These are phyloP conservation scores for Rhizopus arrhizus DNA, from an alignment of 371 early-diverging fungal genomes.

Conservation along the genomic window DNA sequence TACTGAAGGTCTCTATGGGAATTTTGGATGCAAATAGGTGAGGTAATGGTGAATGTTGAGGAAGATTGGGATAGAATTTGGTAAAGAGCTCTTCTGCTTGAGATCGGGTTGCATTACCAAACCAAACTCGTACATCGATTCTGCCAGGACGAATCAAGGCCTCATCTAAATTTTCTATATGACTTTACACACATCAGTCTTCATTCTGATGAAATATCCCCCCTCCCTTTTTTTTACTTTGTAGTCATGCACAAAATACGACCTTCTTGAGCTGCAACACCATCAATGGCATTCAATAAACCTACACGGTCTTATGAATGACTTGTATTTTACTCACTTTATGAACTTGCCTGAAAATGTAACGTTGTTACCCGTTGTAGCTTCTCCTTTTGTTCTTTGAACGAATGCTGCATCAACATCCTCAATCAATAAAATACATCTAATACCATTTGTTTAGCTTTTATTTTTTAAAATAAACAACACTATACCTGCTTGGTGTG, in stretches of 20 bases:
- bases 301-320: slow-evolving; percentile 20
- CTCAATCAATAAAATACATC: slow-evolving; percentile 92
- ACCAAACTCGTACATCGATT: slow-evolving; percentile 85
- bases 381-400: slow-evolving; percentile 47
- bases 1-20: slow-evolving; percentile 57
- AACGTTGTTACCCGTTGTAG: slow-evolving; percentile 36
- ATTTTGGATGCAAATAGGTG: slow-evolving; percentile 50
- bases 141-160: slow-evolving; percentile 97
- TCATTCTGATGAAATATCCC: no score
- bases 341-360: slow-evolving; percentile 58
- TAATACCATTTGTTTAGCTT: slow-evolving; percentile 4
- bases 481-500: slow-evolving; percentile 69
- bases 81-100: slow-evolving; percentile 70
- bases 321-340: slow-evolving; percentile 14
- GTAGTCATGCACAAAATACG: slow-evolving; percentile 83
- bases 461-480: neutral
- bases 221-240: slow-evolving; percentile 57
- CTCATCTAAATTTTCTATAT: slow-evolving; percentile 90
- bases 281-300: slow-evolving; percentile 84
- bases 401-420: slow-evolving; percentile 98
- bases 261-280: slow-evolving; percentile 80
- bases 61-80: slow-evolving; percentile 43
- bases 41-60: slow-evolving; percentile 39
- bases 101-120: slow-evolving; percentile 77
- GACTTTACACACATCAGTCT: slow-evolving; percentile 55